phyloP scores from a whole-genome alignment of 2,329 filamentous ascomycete species.

The Aotearoamyces nothofagi region DNA sequence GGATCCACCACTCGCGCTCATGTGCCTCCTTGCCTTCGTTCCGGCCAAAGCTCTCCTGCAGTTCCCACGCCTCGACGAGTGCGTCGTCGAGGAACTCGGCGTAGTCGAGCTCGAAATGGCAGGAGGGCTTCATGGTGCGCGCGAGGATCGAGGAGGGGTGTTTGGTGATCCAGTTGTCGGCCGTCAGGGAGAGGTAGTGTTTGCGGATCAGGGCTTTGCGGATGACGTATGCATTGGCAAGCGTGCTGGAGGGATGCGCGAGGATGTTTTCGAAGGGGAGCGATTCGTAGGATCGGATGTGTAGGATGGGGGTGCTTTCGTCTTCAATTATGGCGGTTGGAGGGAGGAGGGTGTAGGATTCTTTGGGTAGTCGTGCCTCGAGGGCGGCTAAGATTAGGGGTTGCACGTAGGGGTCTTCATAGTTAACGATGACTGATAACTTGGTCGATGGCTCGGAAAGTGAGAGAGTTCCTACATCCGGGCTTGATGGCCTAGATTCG shows the following conservation, averaged over 20 bases:
- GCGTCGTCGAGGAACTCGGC: constrained; percentile 94
- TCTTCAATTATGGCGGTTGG: constrained; percentile 2
- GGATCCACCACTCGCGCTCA: constrained; percentile 80
- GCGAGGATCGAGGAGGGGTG: constrained; percentile 56
- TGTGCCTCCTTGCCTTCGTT: constrained; percentile 35
- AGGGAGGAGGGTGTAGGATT: constrained; percentile 31
- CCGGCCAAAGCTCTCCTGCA: constrained; percentile 59
- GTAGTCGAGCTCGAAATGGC: constrained; percentile 90
- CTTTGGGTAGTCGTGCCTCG: constrained; percentile 38
- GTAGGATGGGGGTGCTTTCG: constrained; percentile 29
- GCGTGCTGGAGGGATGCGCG: constrained; percentile 39
- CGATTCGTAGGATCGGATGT: constrained; percentile 76
- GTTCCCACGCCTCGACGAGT: constrained; percentile 75
- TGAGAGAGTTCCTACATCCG: constrained; percentile 4
- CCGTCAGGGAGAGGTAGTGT: constrained; percentile 76
- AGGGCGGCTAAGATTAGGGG: constrained; percentile 69
- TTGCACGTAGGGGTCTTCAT: constrained; percentile 81
- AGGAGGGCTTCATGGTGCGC: constrained; percentile 58
- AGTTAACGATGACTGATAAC: constrained; percentile 63
- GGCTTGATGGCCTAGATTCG: constrained; percentile 7
- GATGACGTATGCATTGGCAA: constrained; percentile 86
- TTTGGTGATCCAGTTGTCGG: constrained; percentile 77
- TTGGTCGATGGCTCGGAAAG: constrained; percentile 6
- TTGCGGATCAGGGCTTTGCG: constrained; percentile 94
- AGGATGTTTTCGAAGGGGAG: constrained; percentile 71